Evolutionary conservation across 371 early-diverging fungal genomes (phyloP), one percentile per base, ranked within the genome.

Genomic region (Mucor velutinosus): DNA sequence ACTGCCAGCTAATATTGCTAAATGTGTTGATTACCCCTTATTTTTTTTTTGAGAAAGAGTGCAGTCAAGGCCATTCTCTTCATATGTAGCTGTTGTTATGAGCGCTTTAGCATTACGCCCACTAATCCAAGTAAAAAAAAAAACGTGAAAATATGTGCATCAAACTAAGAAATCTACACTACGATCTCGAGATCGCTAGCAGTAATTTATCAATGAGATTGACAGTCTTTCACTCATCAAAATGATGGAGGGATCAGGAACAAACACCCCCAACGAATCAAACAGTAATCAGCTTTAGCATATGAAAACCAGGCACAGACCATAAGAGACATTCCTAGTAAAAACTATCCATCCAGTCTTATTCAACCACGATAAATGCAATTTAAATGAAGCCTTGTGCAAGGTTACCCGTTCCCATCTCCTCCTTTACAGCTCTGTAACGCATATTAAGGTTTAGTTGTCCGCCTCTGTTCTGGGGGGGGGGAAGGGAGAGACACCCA

Each of bases 351-450:
- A 33, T 65, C 66, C 66, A 66, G 66, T 66, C 66, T 60, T 66
- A 60, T 66, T 66, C 61, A 60, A 60, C 60, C 66, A 66, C 66
- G 66, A 66, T 55, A 15, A 25, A 47, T 53, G 27, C 17, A 60
- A 60, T 15, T 51, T 29, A 60, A 11, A 43, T 60, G 27, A 61
- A 45, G 59, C 14, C 32, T 60, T 66, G 66, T 66, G 60, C 51
- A 37, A 66, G 66, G 66, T 60, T 49, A 60, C 60, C 60, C 60
- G 60, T 60, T 66, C 60, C 58, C 53, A 49, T 15, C 51, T 35
- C 35, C 30, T 59, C 3, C 23, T 43, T 7, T 29, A 8, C 15
- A 15, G 41, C 12, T 10, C 30, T 62, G 14, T 30, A 15, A 19
- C 35, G 15, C 12, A 8, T 27, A 35, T 45, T n/a, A 27, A 35